Percentiles rank a stretch among this genome's conserved stretches.
phyloP scores from a whole-genome alignment of 2,329 filamentous ascomycete species.

The Fusarium nematophilum region DNA sequence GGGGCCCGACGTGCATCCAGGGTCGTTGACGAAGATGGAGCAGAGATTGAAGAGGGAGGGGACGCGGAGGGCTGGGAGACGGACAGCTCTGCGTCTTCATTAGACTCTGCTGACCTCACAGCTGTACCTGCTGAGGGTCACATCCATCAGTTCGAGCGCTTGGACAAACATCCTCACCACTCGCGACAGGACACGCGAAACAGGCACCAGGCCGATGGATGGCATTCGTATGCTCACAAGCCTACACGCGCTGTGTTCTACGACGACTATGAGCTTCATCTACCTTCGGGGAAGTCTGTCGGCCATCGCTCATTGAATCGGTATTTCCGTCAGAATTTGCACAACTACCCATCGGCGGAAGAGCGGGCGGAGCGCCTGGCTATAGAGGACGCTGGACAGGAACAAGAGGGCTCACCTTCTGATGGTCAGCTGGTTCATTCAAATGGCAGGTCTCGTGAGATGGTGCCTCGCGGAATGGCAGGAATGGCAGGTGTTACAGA shows the following conservation, averaged over 20 bases:
- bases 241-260: constrained; percentile 81
- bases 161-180: constrained; percentile 80
- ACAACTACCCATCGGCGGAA: constrained; percentile 81
- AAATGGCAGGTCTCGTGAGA: constrained; percentile 61
- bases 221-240: constrained; percentile 85
- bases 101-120: constrained; percentile 86
- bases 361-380: constrained; percentile 78
- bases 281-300: constrained; percentile 88
- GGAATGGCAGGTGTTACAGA: constrained; percentile 84
- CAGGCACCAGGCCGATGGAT: constrained; percentile 81
- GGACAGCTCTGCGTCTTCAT: constrained; percentile 88
- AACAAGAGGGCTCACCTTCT: constrained; percentile 47
- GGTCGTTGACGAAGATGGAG: constrained; percentile 62
- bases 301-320: constrained; percentile 88
- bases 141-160: constrained; percentile 76
- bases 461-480: constrained; percentile 75
- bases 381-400: constrained; percentile 58
- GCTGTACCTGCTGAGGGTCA: constrained; percentile 81
- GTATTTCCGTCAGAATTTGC: constrained; percentile 94
- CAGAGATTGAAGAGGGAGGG: constrained; percentile 63
- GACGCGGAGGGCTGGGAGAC: constrained; percentile 92
- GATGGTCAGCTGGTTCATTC: constrained; percentile 50
- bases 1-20: constrained; percentile 69
- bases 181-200: constrained; percentile 75
- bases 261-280: constrained; percentile 92